These are phyloP conservation scores for Spirogloea muscicola DNA, from an alignment of 139 green algal genomes.

Conservation along the genomic window DNA sequence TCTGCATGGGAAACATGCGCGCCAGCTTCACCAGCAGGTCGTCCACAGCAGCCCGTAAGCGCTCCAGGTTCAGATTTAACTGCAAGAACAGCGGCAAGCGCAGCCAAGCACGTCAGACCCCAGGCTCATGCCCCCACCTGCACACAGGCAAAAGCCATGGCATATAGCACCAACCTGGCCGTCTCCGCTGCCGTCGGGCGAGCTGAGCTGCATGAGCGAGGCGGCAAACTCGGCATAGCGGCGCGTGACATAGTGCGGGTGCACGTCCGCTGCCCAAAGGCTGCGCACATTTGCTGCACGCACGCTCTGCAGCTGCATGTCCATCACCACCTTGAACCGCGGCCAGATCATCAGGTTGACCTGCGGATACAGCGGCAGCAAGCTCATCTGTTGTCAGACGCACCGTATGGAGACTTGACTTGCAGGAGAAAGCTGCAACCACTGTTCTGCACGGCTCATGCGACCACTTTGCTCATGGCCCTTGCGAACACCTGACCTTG, in stretches of 20 bases:
- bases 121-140: too few species aligned
- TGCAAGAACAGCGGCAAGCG: too few species aligned
- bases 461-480: too few species aligned
- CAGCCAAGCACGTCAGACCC: too few species aligned
- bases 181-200: constrained; percentile 44
- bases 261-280: constrained; percentile 62
- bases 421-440: too few species aligned
- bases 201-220: constrained; percentile 75
- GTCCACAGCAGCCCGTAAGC: constrained; percentile 60
- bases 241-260: constrained; percentile 47
- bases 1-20: constrained; percentile 40
- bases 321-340: constrained; percentile 76
- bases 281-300: constrained; percentile 25
- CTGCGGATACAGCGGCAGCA: too few species aligned
- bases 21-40: constrained; percentile 62
- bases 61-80: constrained; percentile 67
- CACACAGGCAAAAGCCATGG: too few species aligned
- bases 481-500: too few species aligned
- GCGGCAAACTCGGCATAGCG: constrained; percentile 69
- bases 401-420: too few species aligned
- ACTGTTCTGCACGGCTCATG: too few species aligned
- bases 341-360: constrained; percentile 90
- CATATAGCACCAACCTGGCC: constrained; percentile 36
- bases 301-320: constrained; percentile 48
- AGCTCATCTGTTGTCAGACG: too few species aligned